These are phyloP conservation scores for Adansonia madagascariensis DNA, from an alignment of 441 rosid species.

Conservation along the genomic window DNA sequence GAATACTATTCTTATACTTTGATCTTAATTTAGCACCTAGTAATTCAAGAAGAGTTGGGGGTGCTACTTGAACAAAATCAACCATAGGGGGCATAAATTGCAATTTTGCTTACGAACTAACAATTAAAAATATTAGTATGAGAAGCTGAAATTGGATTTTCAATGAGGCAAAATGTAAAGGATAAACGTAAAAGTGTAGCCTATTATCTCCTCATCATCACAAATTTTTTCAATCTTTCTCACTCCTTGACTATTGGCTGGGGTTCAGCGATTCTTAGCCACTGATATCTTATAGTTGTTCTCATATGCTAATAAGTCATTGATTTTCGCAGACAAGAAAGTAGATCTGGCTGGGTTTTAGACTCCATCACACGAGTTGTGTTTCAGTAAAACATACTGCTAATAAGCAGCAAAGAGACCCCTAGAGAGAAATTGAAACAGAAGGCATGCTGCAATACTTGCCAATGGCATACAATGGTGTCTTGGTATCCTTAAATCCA, in stretches of 20 bases:
- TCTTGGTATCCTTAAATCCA: slow-evolving; percentile 90
- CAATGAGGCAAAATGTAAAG: background rate
- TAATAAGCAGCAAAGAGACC: background rate
- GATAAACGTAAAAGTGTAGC: background rate
- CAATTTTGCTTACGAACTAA: background rate
- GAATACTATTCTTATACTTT: background rate
- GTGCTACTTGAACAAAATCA: background rate
- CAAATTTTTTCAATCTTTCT: background rate
- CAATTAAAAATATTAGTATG: background rate
- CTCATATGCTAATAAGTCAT: slow-evolving; percentile 4
- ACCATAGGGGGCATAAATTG: background rate
- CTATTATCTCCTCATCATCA: background rate
- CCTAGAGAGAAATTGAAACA: slow-evolving; percentile 11
- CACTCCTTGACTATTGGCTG: background rate
- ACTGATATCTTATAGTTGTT: background rate
- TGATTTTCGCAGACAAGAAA: background rate
- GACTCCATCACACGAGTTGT: background rate
- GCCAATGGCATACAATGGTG: slow-evolving; percentile 92
- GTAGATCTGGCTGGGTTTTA: slow-evolving; percentile 3
- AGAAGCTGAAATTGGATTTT: slow-evolving; percentile 24
- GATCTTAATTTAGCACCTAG: background rate
- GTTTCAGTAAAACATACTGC: slow-evolving; percentile 6
- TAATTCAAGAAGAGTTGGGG: slow-evolving; percentile 4
- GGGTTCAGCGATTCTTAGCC: background rate
- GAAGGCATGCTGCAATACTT: slow-evolving; percentile 50